Percentiles rank a stretch among this genome's conserved stretches.
Evolutionary conservation across 2,329 filamentous ascomycete genomes (phyloP).

Genomic region (Penicillium sp.): DNA sequence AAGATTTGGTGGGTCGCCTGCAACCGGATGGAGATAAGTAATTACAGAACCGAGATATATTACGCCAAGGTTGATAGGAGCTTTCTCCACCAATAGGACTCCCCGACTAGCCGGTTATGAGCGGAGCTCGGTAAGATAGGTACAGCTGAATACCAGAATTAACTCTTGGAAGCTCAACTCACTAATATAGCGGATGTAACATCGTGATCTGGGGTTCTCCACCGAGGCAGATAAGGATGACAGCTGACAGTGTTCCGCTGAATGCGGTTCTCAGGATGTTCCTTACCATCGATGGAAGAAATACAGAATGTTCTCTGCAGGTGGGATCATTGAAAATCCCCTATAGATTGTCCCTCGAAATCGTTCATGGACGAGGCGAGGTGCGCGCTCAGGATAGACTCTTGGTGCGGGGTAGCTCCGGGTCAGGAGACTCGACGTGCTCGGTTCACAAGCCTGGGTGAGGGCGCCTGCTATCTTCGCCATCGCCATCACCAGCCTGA

Average conservation of each 20-base stretch:
- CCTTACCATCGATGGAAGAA: not conserved
- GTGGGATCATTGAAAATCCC: not conserved
- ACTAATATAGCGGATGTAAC: conserved; percentile 14
- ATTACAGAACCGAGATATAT: not conserved
- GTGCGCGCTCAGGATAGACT: not conserved
- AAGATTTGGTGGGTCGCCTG: not conserved
- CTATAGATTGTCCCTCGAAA: not conserved
- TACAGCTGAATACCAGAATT: not conserved
- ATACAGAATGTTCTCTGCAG: not conserved
- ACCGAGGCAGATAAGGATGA: conserved; percentile 7
- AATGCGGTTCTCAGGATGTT: not conserved
- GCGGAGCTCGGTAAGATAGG: conserved; percentile 9
- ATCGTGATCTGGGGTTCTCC: conserved; percentile 16
- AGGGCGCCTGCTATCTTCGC: not conserved
- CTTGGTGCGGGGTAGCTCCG: not conserved
- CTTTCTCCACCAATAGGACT: not conserved
- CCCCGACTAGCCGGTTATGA: not conserved
- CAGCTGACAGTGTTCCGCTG: not conserved
- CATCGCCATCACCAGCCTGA: not conserved
- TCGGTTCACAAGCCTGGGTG: not conserved
- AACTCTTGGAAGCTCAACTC: not conserved
- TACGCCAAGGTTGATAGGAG: conserved; percentile 11
- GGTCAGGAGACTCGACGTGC: not conserved
- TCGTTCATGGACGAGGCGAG: not conserved
- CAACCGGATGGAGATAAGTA: conserved; percentile 4